These are phyloP conservation scores for Actinidia arguta DNA, from an alignment of 179 eudicot species.

Conservation along the genomic window DNA sequence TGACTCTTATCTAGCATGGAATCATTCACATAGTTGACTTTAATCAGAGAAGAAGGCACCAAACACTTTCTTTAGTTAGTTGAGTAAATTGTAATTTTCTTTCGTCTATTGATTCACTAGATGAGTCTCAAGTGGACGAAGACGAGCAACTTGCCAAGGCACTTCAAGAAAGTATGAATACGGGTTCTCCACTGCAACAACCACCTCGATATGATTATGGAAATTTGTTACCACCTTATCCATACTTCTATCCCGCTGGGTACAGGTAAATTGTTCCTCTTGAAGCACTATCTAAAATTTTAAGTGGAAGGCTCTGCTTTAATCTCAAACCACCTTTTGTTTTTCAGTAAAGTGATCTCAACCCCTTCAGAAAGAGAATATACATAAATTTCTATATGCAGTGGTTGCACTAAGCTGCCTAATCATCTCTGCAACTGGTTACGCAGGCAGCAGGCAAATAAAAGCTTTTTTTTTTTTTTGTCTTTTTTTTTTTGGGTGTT, in stretches of 20 bases:
- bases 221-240: slow-evolving; percentile 57
- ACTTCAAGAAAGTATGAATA: slow-evolving; percentile 83
- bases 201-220: slow-evolving; percentile 59
- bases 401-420: too few species aligned
- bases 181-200: slow-evolving; percentile 64
- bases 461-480: background rate
- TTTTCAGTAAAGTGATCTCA: too few species aligned
- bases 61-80: background rate
- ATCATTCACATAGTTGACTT: background rate
- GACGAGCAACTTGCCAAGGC: slow-evolving; percentile 95
- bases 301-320: background rate
- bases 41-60: background rate
- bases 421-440: too few species aligned
- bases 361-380: too few species aligned
- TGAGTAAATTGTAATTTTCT: background rate
- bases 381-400: too few species aligned
- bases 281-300: background rate
- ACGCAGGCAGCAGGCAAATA: background rate
- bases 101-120: slow-evolving; percentile 36
- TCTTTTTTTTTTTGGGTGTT: background rate
- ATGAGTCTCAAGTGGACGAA: slow-evolving; percentile 69
- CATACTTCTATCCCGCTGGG: slow-evolving; percentile 57
- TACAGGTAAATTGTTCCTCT: slow-evolving; percentile 54
- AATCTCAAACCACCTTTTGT: background rate
- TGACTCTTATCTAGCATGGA: background rate